Conservation (phyloP, 805 yeast species). For the Ogataea pini region DNA sequence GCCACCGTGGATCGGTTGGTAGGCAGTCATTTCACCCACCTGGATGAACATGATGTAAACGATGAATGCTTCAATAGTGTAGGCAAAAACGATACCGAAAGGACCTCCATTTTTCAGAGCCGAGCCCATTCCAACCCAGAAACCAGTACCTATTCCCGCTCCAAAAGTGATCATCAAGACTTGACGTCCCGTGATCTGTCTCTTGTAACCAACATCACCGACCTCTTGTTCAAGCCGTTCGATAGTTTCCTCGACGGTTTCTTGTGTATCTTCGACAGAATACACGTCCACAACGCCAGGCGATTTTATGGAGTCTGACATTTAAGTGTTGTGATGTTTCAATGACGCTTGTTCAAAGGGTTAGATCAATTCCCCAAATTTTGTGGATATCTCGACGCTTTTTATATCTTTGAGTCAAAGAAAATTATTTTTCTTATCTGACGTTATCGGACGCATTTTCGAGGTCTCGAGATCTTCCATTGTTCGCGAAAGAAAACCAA, state of each 20-base stretch:
- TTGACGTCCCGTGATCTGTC: constrained; percentile 41
- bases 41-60: constrained; percentile 60
- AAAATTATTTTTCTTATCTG: constrained; percentile 1
- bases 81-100: constrained; percentile 53
- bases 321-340: background rate
- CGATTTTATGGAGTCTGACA: constrained; percentile 1
- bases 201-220: constrained; percentile 35
- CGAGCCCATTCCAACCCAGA: constrained; percentile 58
- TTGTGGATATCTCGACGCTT: background rate
- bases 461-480: background rate
- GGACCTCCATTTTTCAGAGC: constrained; percentile 49
- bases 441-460: background rate
- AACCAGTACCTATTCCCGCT: constrained; percentile 82
- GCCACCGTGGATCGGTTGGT: constrained; percentile 59
- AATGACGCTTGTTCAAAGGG: too few species aligned
- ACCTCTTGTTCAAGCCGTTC: constrained; percentile 18
- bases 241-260: constrained; percentile 28
- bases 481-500: background rate
- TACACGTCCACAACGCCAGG: background rate
- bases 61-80: constrained; percentile 56
- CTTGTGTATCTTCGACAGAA: constrained; percentile 4
- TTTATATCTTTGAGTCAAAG: background rate
- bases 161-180: constrained; percentile 79
- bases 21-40: constrained; percentile 68
- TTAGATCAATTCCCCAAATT: too few species aligned